These are phyloP conservation scores for Chaetomiaceae sp. DNA, from an alignment of 2,329 filamentous ascomycete genomes.

Conservation along the genomic window DNA sequence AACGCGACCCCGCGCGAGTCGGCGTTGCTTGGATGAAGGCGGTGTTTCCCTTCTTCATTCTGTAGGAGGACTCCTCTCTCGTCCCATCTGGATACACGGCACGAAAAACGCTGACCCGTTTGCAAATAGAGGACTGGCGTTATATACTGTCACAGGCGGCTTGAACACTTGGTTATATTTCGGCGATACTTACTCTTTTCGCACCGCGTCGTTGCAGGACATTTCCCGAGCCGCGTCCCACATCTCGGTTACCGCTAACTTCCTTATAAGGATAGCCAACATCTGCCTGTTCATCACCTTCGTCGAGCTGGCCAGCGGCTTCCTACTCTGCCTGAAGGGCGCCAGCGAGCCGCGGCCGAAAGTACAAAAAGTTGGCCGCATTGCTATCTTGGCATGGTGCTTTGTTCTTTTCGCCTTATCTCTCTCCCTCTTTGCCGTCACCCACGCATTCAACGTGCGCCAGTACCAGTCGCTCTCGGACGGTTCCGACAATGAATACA, in stretches of 20 bases:
- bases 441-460: no score
- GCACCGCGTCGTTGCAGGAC: background rate
- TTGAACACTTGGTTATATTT: background rate
- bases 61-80: constrained; percentile 17
- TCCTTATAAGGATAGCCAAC: constrained; percentile 18
- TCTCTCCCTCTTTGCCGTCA: constrained; percentile 10
- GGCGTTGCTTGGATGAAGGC: constrained; percentile 24
- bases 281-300: constrained; percentile 24
- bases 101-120: background rate
- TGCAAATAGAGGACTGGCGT: background rate
- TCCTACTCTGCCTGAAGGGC: constrained; percentile 19
- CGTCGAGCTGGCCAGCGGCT: constrained; percentile 26
- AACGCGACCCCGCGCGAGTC: constrained; percentile 23
- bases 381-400: constrained; percentile 5
- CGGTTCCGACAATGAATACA: no score
- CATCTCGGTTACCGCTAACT: background rate
- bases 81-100: no score
- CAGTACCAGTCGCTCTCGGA: no score
- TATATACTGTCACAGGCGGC: background rate
- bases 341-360: background rate
- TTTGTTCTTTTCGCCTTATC: constrained; percentile 17
- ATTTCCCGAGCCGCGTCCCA: background rate
- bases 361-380: constrained; percentile 18
- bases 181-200: background rate
- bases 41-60: constrained; percentile 17